These are phyloP conservation scores for Hypoxylon sp. DNA, from an alignment of 2,329 filamentous ascomycete genomes.

Conservation along the genomic window DNA sequence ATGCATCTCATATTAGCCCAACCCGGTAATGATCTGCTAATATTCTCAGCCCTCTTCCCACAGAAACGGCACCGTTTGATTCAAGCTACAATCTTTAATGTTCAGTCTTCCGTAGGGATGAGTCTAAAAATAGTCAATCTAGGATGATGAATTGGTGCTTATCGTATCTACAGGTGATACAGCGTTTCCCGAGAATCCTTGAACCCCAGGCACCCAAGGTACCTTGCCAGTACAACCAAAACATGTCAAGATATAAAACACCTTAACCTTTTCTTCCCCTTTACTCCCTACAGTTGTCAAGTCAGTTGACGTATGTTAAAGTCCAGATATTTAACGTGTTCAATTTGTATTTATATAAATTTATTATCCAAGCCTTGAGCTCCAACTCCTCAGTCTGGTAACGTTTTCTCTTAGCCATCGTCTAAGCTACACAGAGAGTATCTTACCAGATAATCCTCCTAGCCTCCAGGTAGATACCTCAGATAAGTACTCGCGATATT, in stretches of 20 bases:
- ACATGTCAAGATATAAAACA: neutral
- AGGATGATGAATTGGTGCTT: neutral
- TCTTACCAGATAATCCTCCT: conserved; percentile 7
- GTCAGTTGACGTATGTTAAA: neutral
- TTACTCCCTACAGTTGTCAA: neutral
- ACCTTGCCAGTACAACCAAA: neutral
- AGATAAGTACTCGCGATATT: no score
- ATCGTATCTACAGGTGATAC: neutral
- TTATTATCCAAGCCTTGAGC: neutral
- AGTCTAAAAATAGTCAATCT: neutral
- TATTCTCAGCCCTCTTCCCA: conserved; percentile 8
- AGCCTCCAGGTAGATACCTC: neutral
- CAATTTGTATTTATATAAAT: no score
- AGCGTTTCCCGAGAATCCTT: neutral
- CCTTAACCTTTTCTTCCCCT: neutral
- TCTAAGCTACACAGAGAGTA: conserved; percentile 7
- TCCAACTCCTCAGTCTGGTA: neutral
- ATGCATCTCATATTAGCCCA: conserved; percentile 9
- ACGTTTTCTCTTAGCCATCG: neutral
- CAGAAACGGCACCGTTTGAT: conserved; percentile 5
- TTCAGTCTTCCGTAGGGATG: neutral
- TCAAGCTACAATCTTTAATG: neutral
- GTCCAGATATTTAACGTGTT: neutral
- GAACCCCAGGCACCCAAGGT: neutral
- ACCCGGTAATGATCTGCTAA: conserved; percentile 24